Percentiles rank a stretch among this genome's conserved stretches.
Evolutionary conservation across 345 rosid genomes (phyloP).

Genomic region (Eucalyptus marginata): DNA sequence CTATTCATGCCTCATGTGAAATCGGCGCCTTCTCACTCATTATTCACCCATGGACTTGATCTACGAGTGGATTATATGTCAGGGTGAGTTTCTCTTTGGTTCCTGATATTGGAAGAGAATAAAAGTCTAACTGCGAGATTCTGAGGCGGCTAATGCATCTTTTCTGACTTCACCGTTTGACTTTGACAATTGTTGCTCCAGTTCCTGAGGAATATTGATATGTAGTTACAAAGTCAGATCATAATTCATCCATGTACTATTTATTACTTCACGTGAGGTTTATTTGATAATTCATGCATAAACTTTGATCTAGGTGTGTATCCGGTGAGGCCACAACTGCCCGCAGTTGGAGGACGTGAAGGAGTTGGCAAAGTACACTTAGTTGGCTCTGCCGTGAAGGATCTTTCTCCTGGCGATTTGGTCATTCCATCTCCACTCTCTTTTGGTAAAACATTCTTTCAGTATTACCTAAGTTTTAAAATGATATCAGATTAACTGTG

Average conservation of each 20-base stretch:
- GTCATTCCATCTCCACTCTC: constrained; percentile 88
- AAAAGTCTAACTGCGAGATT: background rate
- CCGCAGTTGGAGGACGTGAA: constrained; percentile 91
- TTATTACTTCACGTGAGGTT: background rate
- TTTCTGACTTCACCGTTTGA: background rate
- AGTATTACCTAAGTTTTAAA: background rate
- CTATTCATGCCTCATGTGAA: background rate
- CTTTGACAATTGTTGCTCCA: background rate
- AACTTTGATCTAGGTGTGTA: constrained; percentile 42
- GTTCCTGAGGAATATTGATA: background rate
- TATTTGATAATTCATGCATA: background rate
- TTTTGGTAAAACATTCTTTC: constrained; percentile 31
- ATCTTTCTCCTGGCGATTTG: constrained; percentile 62
- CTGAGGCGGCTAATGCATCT: background rate
- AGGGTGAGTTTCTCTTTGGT: background rate
- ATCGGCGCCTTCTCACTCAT: background rate
- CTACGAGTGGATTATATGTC: background rate
- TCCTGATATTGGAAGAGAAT: background rate
- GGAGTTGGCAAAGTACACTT: constrained; percentile 82
- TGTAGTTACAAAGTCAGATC: background rate
- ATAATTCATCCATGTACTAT: background rate
- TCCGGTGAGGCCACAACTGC: constrained; percentile 82
- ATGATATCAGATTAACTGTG: background rate
- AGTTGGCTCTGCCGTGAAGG: constrained; percentile 59
- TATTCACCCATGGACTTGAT: background rate